Evolutionary conservation across 2,329 filamentous ascomycete genomes (phyloP), one percentile per base, ranked within the genome.

Genomic region (Parascedosporium putredinis): DNA sequence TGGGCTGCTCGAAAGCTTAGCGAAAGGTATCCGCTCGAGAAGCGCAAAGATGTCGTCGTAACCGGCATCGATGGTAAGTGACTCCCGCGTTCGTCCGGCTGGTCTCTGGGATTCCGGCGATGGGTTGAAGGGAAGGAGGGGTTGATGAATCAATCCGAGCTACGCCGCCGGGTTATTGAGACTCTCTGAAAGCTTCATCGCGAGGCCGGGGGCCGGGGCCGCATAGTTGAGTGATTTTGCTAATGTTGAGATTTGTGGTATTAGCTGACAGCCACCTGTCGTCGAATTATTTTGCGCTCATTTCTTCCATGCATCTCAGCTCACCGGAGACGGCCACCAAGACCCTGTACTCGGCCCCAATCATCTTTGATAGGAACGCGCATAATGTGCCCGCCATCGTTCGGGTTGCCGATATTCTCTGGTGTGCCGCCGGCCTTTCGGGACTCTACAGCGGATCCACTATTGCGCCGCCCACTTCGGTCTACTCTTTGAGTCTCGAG

Each of bases 311-410:
- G 70, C 83, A 87, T 59, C 61, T 75, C 47, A 65, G 73, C 8
- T 67, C 80, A 55, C 76, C 78, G 4, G 75, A 82, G 44, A 81
- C 78, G 12, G 75, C 79, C 12, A 63, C 67, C 27, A 83, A 77
- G 23, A 83, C 83, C 0, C 61, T 87, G 25, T 87, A 88, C 60
- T 72, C 80, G 9, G 81, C 80, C 8, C 84, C 84, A 16, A 83
- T 87, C 53, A 79, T 87, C 53, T 87, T 87, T 56, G 84, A 87
- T 58, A 79, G 84, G 55, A 88, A 87, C 57, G 79, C 84, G 6
- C 79, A 86, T 61, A 72, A 69, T 34, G 81, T 85, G 2, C 80
- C 83, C 12, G 74, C 79, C 16, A 69, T 85, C 31, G 84, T 87
- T 50, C 79, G 84, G 31, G 80, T 85, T 25, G 83, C 83, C 46